phyloP scores from a whole-genome alignment of 495 filamentous ascomycete species.

The Hypoxylon cercidicola region DNA sequence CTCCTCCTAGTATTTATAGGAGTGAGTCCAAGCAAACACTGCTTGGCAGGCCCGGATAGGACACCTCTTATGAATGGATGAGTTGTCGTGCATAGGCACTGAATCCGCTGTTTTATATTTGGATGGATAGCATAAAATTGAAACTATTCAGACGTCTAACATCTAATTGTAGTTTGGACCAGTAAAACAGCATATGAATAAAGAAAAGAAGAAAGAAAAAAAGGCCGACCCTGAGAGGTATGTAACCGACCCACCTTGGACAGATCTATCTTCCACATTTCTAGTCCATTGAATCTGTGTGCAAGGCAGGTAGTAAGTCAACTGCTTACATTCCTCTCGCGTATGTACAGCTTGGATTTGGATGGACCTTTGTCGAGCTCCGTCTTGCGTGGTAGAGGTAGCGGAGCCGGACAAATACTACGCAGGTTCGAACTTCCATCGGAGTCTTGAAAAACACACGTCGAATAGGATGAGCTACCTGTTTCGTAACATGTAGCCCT shows the following conservation, averaged over 20 bases:
- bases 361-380: conserved; percentile 15
- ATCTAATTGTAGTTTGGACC: not conserved
- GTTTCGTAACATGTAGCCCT: conserved; percentile 5
- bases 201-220: conserved; percentile 7
- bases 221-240: conserved; percentile 19
- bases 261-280: conserved; percentile 9
- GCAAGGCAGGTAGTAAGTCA: conserved; percentile 3
- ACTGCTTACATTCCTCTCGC: conserved; percentile 16
- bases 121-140: conserved; percentile 26
- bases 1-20: not conserved
- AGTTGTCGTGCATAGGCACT: not conserved
- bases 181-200: conserved; percentile 6
- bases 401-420: conserved; percentile 31
- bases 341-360: conserved; percentile 20
- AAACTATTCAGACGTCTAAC: conserved; percentile 22
- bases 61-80: conserved; percentile 15
- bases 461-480: conserved; percentile 22
- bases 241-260: conserved; percentile 8
- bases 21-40: conserved; percentile 1
- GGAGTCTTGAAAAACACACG: conserved; percentile 19
- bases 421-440: conserved; percentile 22
- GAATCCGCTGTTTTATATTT: not conserved
- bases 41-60: conserved; percentile 14
- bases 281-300: not conserved
- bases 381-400: conserved; percentile 13